phyloP scores from a whole-genome alignment of 176 grass and related monocot genomes.

The Rhipidocladum racemiflorum region DNA sequence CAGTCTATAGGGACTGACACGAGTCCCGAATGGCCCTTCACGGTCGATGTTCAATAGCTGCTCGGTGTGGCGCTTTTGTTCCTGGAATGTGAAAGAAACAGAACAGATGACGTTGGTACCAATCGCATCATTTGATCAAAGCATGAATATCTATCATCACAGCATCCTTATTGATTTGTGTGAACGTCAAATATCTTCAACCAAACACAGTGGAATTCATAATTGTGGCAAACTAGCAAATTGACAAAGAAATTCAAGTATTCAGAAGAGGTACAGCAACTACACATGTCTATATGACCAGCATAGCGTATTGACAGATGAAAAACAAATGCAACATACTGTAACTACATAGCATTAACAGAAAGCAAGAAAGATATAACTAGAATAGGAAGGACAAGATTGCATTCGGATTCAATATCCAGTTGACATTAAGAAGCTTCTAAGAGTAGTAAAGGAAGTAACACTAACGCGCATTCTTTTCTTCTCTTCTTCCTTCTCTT shows the following conservation, averaged over 20 bases:
- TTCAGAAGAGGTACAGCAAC: background rate
- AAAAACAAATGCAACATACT: background rate
- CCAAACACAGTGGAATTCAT: constrained; percentile 2
- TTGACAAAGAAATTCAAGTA: background rate
- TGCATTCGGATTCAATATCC: background rate
- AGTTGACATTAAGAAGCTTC: background rate
- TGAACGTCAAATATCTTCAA: background rate
- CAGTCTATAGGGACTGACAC: constrained; percentile 45
- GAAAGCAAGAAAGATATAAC: background rate
- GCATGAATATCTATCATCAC: background rate
- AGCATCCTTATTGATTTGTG: background rate
- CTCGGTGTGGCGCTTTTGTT: constrained; percentile 58
- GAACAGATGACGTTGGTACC: background rate
- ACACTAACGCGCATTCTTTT: constrained; percentile 56
- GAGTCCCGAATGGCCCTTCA: constrained; percentile 30
- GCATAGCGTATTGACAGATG: background rate
- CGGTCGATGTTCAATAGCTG: constrained; percentile 46
- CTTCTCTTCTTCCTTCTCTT: constrained; percentile 83
- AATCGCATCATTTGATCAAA: background rate
- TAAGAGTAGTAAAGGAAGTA: background rate
- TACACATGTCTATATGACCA: background rate
- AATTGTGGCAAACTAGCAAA: background rate
- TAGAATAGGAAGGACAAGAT: background rate
- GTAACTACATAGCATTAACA: background rate
- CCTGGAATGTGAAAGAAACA: constrained; percentile 36